phyloP scores from a whole-genome alignment of 176 grass and related monocot genomes.

The Guadua angustifolia region DNA sequence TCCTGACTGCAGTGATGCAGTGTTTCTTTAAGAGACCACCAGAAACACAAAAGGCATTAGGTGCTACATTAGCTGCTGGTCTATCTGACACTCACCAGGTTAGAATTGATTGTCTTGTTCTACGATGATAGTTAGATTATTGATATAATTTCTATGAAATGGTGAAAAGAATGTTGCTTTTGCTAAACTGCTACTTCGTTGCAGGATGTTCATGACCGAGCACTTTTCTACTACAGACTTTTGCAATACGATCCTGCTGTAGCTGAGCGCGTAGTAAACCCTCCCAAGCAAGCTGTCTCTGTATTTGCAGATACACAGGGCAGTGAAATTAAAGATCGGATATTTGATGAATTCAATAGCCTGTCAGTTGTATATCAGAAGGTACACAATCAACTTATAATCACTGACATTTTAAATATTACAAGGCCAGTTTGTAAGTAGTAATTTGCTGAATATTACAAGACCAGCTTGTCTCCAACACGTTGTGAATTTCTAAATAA shows the following conservation, averaged over 20 bases:
- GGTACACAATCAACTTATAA: conserved; percentile 51
- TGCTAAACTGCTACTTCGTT: conserved; percentile 36
- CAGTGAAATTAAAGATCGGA: conserved; percentile 95
- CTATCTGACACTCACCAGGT: conserved; percentile 92
- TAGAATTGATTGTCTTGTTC: conserved; percentile 29
- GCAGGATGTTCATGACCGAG: conserved; percentile 98
- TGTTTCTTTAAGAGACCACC: conserved; percentile 98
- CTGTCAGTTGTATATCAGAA: conserved; percentile 95
- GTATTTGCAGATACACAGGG: conserved; percentile 98
- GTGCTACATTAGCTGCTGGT: conserved; percentile 87
- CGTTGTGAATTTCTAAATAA: conserved; percentile 20
- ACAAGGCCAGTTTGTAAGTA: not conserved
- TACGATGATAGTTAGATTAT: conserved; percentile 1
- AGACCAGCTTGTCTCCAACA: not conserved
- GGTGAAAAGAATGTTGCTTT: conserved; percentile 21
- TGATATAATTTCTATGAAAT: conserved; percentile 20
- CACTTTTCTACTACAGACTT: conserved; percentile 98
- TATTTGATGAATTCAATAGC: conserved; percentile 99
- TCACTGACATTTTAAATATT: not conserved
- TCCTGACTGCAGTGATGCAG: conserved; percentile 92
- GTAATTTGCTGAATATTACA: conserved; percentile 31
- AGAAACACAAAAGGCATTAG: conserved; percentile 86
- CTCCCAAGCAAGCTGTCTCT: conserved; percentile 98
- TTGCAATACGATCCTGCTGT: conserved; percentile 83
- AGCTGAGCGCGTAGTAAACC: conserved; percentile 91